These are phyloP conservation scores for Dictyostelium firmibasis DNA, from an alignment of 78 protist genomes.

Conservation along the genomic window DNA sequence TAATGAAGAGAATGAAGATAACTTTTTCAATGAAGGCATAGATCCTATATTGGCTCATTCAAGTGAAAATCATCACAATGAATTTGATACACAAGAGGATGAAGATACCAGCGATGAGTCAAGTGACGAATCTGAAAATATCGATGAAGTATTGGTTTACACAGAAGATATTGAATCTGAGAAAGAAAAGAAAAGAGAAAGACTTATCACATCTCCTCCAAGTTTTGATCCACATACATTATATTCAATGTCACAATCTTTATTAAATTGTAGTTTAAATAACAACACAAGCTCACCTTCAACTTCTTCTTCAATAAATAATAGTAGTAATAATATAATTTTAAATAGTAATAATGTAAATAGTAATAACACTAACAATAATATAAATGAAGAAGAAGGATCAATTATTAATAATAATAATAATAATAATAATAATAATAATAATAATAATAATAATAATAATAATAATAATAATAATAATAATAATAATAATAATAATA, in stretches of 20 bases:
- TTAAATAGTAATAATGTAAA: neutral
- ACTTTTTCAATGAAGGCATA: neutral
- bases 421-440: neutral
- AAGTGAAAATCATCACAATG: neutral
- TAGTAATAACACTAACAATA: neutral
- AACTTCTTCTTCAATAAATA: neutral
- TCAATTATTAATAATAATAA: neutral
- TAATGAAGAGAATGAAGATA: constrained; percentile 2
- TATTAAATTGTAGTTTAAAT: neutral
- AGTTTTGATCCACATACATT: constrained; percentile 30
- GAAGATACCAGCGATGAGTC: neutral
- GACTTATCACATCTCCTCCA: neutral
- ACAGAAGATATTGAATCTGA: constrained; percentile 20
- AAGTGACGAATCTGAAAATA: constrained; percentile 3
- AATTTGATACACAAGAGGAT: neutral
- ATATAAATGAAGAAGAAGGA: too few species aligned
- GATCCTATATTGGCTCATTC: neutral
- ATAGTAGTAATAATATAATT: neutral
- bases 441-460: too few species aligned
- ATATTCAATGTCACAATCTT: constrained; percentile 17
- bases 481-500: too few species aligned
- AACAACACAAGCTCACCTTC: neutral
- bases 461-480: too few species aligned
- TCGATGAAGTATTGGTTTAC: constrained; percentile 1
- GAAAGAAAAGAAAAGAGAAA: neutral